phyloP scores from a whole-genome alignment of 352 stramenopile genomes.

The Plasmopara halstedii region DNA sequence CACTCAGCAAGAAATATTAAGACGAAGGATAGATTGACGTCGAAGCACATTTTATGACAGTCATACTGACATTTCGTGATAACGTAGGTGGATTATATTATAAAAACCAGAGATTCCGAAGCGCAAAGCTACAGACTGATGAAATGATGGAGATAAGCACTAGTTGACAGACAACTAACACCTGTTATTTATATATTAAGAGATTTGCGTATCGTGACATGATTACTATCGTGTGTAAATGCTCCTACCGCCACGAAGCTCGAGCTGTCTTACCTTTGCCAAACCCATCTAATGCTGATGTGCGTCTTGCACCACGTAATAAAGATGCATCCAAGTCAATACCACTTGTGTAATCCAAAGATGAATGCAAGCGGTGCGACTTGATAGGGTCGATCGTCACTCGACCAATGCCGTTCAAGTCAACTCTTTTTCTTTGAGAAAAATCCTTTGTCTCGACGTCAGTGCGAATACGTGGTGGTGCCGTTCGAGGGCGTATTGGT shows the following conservation, averaged over 20 bases:
- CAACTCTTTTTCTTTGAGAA: slow-evolving; percentile 36
- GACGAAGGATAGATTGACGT: too few species aligned
- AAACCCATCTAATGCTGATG: slow-evolving; percentile 9
- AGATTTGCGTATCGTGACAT: background rate
- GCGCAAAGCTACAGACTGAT: too few species aligned
- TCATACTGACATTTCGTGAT: too few species aligned
- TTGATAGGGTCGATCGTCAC: slow-evolving; percentile 19
- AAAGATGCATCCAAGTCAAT: slow-evolving; percentile 1
- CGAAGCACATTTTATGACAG: too few species aligned
- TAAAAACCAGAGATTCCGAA: too few species aligned
- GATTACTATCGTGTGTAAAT: background rate
- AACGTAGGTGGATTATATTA: too few species aligned
- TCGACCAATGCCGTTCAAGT: slow-evolving; percentile 13
- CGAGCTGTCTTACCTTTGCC: slow-evolving; percentile 25
- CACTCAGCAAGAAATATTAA: too few species aligned
- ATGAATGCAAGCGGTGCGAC: slow-evolving; percentile 26
- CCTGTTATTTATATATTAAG: too few species aligned
- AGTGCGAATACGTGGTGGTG: slow-evolving; percentile 28
- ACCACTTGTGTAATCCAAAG: slow-evolving; percentile 18
- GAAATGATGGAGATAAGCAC: too few species aligned
- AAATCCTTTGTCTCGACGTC: slow-evolving; percentile 39
- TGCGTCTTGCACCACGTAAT: slow-evolving; percentile 11
- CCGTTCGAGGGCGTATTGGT: slow-evolving; percentile 29
- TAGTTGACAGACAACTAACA: too few species aligned
- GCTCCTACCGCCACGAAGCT: slow-evolving; percentile 43